phyloP scores from a whole-genome alignment of 345 rosid genomes.

The Murraya paniculata region DNA sequence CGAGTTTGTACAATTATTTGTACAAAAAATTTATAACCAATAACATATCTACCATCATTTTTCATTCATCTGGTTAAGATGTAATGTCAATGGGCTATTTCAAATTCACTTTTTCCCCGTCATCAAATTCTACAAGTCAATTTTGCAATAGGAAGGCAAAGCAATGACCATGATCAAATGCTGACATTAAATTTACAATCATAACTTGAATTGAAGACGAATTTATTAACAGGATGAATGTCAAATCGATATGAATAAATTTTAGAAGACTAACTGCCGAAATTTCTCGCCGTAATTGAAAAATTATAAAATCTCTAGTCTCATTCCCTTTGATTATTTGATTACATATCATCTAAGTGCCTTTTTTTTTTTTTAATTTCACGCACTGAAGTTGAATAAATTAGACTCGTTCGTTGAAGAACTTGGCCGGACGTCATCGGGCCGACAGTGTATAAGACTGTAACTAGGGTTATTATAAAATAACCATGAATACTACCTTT shows the following conservation, averaged over 20 bases:
- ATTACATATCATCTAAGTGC: neutral
- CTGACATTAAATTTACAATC: conserved; percentile 17
- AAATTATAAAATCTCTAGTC: neutral
- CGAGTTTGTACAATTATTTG: too few relatives aligned
- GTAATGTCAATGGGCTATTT: neutral
- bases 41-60: too few relatives aligned
- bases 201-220: conserved; percentile 6
- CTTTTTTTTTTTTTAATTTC: neutral
- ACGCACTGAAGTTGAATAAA: neutral
- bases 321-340: neutral
- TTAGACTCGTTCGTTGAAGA: neutral
- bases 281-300: neutral
- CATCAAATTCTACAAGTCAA: neutral
- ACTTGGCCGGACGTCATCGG: neutral
- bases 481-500: too few relatives aligned
- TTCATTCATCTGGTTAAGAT: neutral
- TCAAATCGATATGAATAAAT: conserved; percentile 13
- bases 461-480: too few relatives aligned
- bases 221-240: neutral
- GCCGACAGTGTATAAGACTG: too few relatives aligned
- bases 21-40: too few relatives aligned
- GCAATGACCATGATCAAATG: neutral
- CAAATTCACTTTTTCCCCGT: neutral
- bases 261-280: conserved; percentile 4
- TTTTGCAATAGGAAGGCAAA: neutral